Base-by-base conservation (phyloP, 192 early-diverging fungal genomes). In the Glomus cerebriforme region DNA sequence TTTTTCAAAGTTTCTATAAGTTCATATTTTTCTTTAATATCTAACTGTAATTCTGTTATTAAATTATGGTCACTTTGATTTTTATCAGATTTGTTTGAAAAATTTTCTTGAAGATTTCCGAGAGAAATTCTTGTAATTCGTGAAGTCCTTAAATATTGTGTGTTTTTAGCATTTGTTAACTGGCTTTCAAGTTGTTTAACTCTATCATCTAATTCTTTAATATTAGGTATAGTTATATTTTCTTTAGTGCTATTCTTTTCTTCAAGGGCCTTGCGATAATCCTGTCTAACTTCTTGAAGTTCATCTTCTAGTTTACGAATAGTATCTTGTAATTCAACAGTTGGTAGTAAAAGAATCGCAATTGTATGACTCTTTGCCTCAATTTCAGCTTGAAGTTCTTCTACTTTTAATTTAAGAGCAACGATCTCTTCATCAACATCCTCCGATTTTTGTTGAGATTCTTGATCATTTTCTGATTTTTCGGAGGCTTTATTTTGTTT, bases 21-120 rank as follows among this genome's bases (percentile, higher is more conserved):
- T 47, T 73, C 71, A 73, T 73, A 73, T 32, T 73, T 73, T 15
- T 32, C 22, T 32, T 73, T 73, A 73, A 73, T 54, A 32, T 73
- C 71, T 9, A 10, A 26, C 19, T 45, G 62, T 3, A 78, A 54
- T 12, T 63, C 13, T 29, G 10, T 26, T 17, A 78, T 37, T 32
- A 54, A n/a, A n/a, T 49, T 32, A 32, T 67, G 31, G 35, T 75
- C 73, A 75, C 2, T 58, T 75, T 58, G 32, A 32, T 17, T 9
- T 43, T 24, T 31, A 65, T 31, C n/a, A 9, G 9, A 31, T 24
- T 31, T 32, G 13, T 34, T 67, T 22, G 9, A 37, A 31, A n/a
- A 35, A 17, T 37, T 69, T 37, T 31, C 22, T 31, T 37, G 27
- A 34, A 34, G 27, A 37, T 37, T 35, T 2, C 15, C 22, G 2